Evolutionary conservation across 805 yeast genomes (phyloP), one percentile per base, ranked within the genome.

Genomic region (Yamadazyma olivae): DNA sequence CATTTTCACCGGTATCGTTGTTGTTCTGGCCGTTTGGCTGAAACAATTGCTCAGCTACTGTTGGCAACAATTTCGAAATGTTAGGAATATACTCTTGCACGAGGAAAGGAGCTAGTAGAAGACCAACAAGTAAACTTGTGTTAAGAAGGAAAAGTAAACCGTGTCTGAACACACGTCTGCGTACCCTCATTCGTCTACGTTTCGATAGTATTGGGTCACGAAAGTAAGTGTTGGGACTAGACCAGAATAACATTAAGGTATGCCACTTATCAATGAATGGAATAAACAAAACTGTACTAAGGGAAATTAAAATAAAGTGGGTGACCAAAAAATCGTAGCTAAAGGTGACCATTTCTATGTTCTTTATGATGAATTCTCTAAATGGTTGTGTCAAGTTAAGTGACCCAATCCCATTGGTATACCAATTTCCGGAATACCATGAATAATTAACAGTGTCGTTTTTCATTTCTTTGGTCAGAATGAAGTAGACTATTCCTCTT

Each of bases 21-120:
- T 80, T 78, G 30, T 73, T 64, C 49, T 80, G 85, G 26, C 59
- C 50, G 25, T 61, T 70, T 1, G 89, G 88, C 51, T 82, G 89
- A 6, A 80, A 51, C 26, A 79, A 46, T 3, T 41, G 46, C 3
- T 30, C 33, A 3, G 44, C 33, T 7, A 32, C 48, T 37, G 14
- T 54, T 49, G 41, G 54, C 33, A 22, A 5, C 4, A 22, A 20
- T 7, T 20, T 20, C 10, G 9, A 7, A 10, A 10, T 20, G 23
- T 20, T 10, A 20, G 23, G 23, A 20, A 20, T 10, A 7, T 7
- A 7, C 9, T 20, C 23, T 20, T 10, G 7, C 23, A 20, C 7
- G 10, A 20, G 23, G 9, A 20, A 7, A 20, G 23, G 23, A 20
- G 23, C 7, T 10, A 20, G 9, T 7, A 20, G 10, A 7, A 20